Conservation (phyloP, 805 yeast genomes). For the Schizosaccharomyces japonicus region DNA sequence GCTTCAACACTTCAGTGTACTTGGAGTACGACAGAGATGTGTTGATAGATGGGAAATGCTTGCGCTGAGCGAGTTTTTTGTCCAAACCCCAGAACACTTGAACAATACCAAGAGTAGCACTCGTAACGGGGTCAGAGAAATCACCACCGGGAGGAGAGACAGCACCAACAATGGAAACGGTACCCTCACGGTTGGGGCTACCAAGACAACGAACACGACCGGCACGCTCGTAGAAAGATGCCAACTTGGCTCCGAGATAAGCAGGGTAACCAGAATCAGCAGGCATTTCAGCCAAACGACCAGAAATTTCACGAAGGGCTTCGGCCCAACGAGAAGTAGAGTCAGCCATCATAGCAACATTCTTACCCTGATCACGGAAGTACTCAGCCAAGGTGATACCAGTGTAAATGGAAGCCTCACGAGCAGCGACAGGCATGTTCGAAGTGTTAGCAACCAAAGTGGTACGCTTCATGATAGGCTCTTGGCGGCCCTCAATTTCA, state of each 20-base stretch:
- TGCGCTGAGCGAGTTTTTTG: constrained; percentile 96
- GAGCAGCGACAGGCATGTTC: constrained; percentile 98
- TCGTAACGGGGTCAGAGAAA: constrained; percentile 98
- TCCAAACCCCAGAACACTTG: constrained; percentile 99
- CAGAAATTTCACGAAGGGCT: constrained; percentile 97
- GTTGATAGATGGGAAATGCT: constrained; percentile 97
- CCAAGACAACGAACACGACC: constrained; percentile 91
- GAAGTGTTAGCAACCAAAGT: constrained; percentile 96
- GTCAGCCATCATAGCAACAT: constrained; percentile 98
- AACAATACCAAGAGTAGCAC: constrained; percentile 95
- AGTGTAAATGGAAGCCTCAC: constrained; percentile 97
- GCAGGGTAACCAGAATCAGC: constrained; percentile 99
- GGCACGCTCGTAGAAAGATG: constrained; percentile 98
- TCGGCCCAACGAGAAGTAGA: constrained; percentile 99
- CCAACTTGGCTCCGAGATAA: constrained; percentile 91
- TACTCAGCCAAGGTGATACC: constrained; percentile 97
- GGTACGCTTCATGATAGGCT: constrained; percentile 98
- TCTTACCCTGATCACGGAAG: constrained; percentile 98
- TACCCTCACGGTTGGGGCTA: constrained; percentile 86
- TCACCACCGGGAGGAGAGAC: constrained; percentile 99
- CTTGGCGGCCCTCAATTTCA: constrained; percentile 76
- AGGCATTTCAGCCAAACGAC: constrained; percentile 99
- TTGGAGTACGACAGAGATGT: constrained; percentile 91
- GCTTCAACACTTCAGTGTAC: constrained; percentile 68
- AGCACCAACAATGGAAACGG: constrained; percentile 98